Conservation (phyloP, 1,139 yeast genomes). For the Meyerozyma carpophila region DNA sequence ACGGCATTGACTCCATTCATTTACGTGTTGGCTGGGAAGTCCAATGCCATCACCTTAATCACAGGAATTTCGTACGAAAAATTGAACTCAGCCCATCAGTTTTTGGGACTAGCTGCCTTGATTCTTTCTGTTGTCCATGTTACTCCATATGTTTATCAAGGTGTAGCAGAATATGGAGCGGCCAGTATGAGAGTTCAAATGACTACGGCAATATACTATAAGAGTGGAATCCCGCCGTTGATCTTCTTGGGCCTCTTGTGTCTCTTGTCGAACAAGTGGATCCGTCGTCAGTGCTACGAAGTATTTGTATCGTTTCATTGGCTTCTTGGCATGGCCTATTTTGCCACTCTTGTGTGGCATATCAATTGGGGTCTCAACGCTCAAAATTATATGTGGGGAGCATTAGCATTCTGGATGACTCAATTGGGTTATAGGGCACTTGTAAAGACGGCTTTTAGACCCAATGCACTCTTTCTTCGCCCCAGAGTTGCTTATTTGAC, state of each 20-base stretch:
- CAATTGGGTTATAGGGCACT: slow-evolving; percentile 49
- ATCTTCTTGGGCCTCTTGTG: slow-evolving; percentile 43
- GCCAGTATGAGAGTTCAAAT: slow-evolving; percentile 13
- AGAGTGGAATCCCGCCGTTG: slow-evolving; percentile 39
- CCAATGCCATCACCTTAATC: slow-evolving; percentile 43
- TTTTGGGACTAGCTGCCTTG: slow-evolving; percentile 41
- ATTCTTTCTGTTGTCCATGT: slow-evolving; percentile 49
- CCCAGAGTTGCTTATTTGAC: slow-evolving; percentile 40
- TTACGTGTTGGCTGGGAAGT: slow-evolving; percentile 47
- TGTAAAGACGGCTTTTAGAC: slow-evolving; percentile 45
- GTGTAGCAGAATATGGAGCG: slow-evolving; percentile 46
- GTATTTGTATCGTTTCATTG: slow-evolving; percentile 53
- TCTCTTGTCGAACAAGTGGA: slow-evolving; percentile 36
- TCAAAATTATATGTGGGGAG: slow-evolving; percentile 49
- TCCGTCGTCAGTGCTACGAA: slow-evolving; percentile 47
- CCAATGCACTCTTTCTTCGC: slow-evolving; percentile 36
- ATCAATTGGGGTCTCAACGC: slow-evolving; percentile 30
- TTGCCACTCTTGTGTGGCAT: slow-evolving; percentile 51
- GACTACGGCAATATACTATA: slow-evolving; percentile 13
- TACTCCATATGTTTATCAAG: slow-evolving; percentile 47
- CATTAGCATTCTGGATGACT: slow-evolving; percentile 51
- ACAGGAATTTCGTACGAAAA: slow-evolving; percentile 56
- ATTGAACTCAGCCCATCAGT: slow-evolving; percentile 48
- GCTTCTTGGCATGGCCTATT: slow-evolving; percentile 51
- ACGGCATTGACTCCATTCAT: slow-evolving; percentile 50